These are phyloP conservation scores for Lyophyllum atratum DNA, from an alignment of 768 basidiomycete genomes.

Conservation along the genomic window DNA sequence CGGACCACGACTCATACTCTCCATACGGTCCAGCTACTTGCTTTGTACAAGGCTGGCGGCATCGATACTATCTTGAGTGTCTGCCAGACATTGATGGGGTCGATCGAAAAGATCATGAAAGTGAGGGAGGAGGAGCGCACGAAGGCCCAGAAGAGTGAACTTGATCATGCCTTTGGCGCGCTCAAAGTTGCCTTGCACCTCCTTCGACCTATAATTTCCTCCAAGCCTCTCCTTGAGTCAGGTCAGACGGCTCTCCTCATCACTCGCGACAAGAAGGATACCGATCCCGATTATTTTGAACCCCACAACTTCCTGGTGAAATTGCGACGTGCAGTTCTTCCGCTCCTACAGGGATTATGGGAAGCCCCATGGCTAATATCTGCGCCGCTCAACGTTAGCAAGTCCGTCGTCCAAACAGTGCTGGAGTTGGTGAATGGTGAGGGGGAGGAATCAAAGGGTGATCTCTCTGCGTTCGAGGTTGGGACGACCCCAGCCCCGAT, in stretches of 20 bases:
- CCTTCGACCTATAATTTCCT: slow-evolving; percentile 72
- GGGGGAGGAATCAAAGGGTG: slow-evolving; percentile 67
- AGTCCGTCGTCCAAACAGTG: slow-evolving; percentile 73
- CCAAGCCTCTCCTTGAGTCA: slow-evolving; percentile 83
- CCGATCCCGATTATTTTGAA: slow-evolving; percentile 80
- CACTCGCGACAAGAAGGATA: slow-evolving; percentile 78
- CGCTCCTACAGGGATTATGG: slow-evolving; percentile 75
- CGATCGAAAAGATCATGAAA: slow-evolving; percentile 56
- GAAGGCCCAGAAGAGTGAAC: slow-evolving; percentile 57
- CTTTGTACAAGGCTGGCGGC: slow-evolving; percentile 74
- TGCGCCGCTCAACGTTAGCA: slow-evolving; percentile 73
- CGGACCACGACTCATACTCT: slow-evolving; percentile 72
- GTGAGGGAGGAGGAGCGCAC: slow-evolving; percentile 58
- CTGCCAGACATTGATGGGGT: slow-evolving; percentile 52
- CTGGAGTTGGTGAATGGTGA: slow-evolving; percentile 84
- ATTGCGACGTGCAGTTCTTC: slow-evolving; percentile 70
- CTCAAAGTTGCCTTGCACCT: slow-evolving; percentile 82
- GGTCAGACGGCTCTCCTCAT: slow-evolving; percentile 74
- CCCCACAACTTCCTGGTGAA: slow-evolving; percentile 86
- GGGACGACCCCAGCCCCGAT: slow-evolving; percentile 24
- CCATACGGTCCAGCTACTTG: slow-evolving; percentile 79
- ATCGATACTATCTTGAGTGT: slow-evolving; percentile 65
- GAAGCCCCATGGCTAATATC: slow-evolving; percentile 78
- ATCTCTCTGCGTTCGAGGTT: slow-evolving; percentile 35
- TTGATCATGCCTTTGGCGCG: slow-evolving; percentile 77